Conservation (phyloP, 352 stramenopile species). For the Phytophthora citricola region DNA sequence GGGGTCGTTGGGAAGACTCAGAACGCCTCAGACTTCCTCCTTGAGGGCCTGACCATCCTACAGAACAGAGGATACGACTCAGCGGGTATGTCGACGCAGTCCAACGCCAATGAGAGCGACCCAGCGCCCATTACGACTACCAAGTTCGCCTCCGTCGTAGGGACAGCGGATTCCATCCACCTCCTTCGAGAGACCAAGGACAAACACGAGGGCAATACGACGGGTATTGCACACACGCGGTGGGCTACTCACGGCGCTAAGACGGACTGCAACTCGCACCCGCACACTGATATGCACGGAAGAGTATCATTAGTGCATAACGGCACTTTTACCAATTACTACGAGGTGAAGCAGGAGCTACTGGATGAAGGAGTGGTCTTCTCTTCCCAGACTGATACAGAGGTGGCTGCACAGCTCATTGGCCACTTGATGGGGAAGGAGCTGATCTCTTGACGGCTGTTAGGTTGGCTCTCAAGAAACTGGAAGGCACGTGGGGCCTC, state of each 20-base stretch:
- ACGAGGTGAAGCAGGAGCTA: constrained; percentile 91
- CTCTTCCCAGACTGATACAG: constrained; percentile 97
- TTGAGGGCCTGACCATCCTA: constrained; percentile 90
- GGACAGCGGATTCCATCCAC: constrained; percentile 94
- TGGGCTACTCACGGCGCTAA: constrained; percentile 99
- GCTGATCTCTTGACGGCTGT: constrained; percentile 90
- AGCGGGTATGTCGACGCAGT: constrained; percentile 96
- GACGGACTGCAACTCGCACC: constrained; percentile 98
- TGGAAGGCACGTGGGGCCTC: constrained; percentile 97
- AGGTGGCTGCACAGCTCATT: constrained; percentile 98
- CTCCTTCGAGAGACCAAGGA: constrained; percentile 83
- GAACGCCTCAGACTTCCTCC: constrained; percentile 79
- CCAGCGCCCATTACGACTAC: constrained; percentile 85
- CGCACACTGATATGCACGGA: constrained; percentile 94
- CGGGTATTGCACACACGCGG: constrained; percentile 99
- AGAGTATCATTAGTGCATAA: constrained; percentile 98
- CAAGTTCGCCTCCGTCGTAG: constrained; percentile 94
- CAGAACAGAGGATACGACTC: constrained; percentile 98
- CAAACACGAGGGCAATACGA: constrained; percentile 85
- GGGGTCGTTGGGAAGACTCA: constrained; percentile 74
- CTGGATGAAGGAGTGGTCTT: constrained; percentile 93
- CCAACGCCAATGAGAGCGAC: constrained; percentile 35
- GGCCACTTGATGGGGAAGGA: constrained; percentile 89
- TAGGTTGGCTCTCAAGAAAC: constrained; percentile 86
- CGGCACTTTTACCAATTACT: constrained; percentile 98